phyloP scores from a whole-genome alignment of 75 land plant genomes.

The Adiantum capillusveneris region DNA sequence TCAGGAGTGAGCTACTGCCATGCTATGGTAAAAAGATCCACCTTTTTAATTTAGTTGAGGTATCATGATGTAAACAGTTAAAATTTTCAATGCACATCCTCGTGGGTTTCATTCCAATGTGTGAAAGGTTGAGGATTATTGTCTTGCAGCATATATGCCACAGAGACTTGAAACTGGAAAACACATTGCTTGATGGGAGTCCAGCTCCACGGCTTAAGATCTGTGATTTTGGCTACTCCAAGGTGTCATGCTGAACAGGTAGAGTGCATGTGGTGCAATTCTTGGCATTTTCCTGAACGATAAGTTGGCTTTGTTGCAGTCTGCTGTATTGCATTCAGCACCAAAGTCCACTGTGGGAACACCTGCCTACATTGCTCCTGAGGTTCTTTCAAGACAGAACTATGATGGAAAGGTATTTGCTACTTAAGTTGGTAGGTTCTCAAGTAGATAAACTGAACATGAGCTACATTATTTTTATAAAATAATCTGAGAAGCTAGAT shows the following conservation, averaged over 20 bases:
- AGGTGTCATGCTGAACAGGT: conserved; percentile 48
- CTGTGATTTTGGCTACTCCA: conserved; percentile 94
- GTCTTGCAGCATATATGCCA: conserved; percentile 49
- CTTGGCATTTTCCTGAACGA: too few species aligned
- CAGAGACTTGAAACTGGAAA: conserved; percentile 49
- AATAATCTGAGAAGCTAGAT: too few species aligned
- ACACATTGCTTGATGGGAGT: conserved; percentile 60
- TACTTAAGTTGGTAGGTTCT: too few species aligned
- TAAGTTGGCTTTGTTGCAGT: conserved; percentile 38
- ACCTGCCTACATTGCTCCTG: too few species aligned
- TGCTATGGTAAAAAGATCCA: conserved; percentile 41
- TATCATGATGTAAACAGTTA: too few species aligned
- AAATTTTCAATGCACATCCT: background rate
- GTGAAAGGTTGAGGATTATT: background rate
- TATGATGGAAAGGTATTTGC: conserved; percentile 77
- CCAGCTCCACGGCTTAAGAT: conserved; percentile 86
- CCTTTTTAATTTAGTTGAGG: background rate
- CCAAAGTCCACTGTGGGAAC: conserved; percentile 69
- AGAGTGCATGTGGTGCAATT: too few species aligned
- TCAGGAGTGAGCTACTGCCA: too few species aligned
- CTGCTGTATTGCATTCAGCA: conserved; percentile 54
- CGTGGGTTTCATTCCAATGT: background rate
- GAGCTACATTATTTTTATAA: too few species aligned
- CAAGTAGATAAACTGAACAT: too few species aligned
- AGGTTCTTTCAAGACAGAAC: conserved; percentile 46